Conservation (phyloP, 495 filamentous ascomycete species). For the Halenospora varia region DNA sequence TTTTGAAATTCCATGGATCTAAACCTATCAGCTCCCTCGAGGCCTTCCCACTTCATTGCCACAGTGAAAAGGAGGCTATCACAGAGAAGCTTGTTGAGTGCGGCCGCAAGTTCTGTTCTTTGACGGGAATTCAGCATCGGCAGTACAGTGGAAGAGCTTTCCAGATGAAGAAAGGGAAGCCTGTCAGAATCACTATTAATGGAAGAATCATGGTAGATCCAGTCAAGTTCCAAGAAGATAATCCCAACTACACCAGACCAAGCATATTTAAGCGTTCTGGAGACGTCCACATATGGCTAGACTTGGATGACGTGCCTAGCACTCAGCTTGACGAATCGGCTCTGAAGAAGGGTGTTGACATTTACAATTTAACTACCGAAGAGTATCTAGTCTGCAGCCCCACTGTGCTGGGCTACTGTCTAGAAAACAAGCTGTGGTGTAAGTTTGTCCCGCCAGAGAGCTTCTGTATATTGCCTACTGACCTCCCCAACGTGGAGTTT, state of each 20-base stretch:
- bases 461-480: neutral
- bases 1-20: conserved; percentile 30
- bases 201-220: conserved; percentile 27
- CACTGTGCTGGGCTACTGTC: conserved; percentile 27
- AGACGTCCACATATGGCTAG: neutral
- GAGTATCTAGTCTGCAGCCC: conserved; percentile 29
- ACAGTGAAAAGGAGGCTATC: conserved; percentile 20
- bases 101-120: conserved; percentile 27
- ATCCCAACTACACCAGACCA: conserved; percentile 30
- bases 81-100: conserved; percentile 23
- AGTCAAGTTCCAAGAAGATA: conserved; percentile 24
- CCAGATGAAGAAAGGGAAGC: conserved; percentile 27
- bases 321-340: conserved; percentile 4
- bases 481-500: conserved; percentile 27
- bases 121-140: conserved; percentile 22
- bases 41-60: conserved; percentile 29
- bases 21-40: conserved; percentile 28
- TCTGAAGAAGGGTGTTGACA: conserved; percentile 4
- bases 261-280: conserved; percentile 2
- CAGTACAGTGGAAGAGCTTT: conserved; percentile 27
- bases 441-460: conserved; percentile 3
- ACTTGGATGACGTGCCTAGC: conserved; percentile 2
- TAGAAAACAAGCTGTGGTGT: conserved; percentile 31
- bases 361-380: conserved; percentile 17
- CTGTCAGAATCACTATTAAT: conserved; percentile 25